Percentiles rank a stretch among this genome's conserved stretches.
These are phyloP conservation scores for Candida vaughaniae DNA, from an alignment of 805 yeast genomes.

Conservation along the genomic window DNA sequence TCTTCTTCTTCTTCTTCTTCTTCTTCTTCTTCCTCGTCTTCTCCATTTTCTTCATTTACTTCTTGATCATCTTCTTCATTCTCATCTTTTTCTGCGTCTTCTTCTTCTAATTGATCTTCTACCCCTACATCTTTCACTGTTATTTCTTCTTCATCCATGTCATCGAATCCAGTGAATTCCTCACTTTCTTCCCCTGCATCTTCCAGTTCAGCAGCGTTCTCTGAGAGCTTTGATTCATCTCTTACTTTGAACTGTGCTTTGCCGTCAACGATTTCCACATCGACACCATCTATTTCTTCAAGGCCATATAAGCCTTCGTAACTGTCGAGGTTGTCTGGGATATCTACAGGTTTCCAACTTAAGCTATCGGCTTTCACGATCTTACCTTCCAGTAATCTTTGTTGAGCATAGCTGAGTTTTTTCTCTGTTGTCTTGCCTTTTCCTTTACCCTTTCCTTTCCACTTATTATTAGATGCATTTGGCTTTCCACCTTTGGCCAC, in stretches of 20 bases:
- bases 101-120: conserved; percentile 12
- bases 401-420: conserved; percentile 2
- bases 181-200: conserved; percentile 13
- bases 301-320: conserved; percentile 89
- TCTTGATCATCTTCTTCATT: conserved; percentile 10
- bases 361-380: conserved; percentile 51
- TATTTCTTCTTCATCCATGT: conserved; percentile 60
- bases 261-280: conserved; percentile 72
- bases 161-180: conserved; percentile 25
- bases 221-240: conserved; percentile 27
- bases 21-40: conserved; percentile 14
- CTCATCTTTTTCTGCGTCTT: conserved; percentile 15
- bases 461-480: background rate
- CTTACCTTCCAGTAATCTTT: conserved; percentile 26
- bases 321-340: conserved; percentile 82
- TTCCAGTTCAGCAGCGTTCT: conserved; percentile 11
- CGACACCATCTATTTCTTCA: conserved; percentile 94
- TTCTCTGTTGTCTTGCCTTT: conserved; percentile 18
- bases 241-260: conserved; percentile 51
- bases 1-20: conserved; percentile 17
- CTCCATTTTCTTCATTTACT: conserved; percentile 10
- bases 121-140: conserved; percentile 34
- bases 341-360: conserved; percentile 78
- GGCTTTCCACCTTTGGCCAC: conserved; percentile 2
- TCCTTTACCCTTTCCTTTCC: background rate